Percentiles rank a stretch among this genome's conserved stretches.
Evolutionary conservation across 2,329 filamentous ascomycete genomes (phyloP).

Genomic region (Epicoccum nigrum): DNA sequence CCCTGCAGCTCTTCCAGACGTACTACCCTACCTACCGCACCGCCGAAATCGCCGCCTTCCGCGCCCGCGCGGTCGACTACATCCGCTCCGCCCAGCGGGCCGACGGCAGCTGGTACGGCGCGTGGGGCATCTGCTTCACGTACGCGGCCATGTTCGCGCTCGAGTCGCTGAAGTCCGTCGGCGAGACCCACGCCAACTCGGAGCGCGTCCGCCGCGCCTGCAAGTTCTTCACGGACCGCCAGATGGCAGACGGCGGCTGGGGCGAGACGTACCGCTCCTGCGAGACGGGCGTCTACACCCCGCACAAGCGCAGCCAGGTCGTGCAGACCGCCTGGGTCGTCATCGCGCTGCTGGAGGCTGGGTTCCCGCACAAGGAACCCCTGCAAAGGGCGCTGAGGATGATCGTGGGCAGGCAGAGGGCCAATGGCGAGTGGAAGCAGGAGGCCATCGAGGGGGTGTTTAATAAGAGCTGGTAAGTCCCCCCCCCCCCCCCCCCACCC

Average conservation of each 20-base stretch:
- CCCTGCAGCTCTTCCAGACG: constrained; percentile 79
- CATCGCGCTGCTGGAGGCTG: constrained; percentile 81
- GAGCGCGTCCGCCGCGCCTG: constrained; percentile 75
- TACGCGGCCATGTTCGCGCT: constrained; percentile 97
- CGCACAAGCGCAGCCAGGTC: constrained; percentile 83
- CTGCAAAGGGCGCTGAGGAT: constrained; percentile 77
- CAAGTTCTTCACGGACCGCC: constrained; percentile 82
- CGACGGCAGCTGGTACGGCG: constrained; percentile 97
- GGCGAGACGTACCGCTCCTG: constrained; percentile 92
- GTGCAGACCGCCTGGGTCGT: constrained; percentile 93
- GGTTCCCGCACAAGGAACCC: constrained; percentile 75
- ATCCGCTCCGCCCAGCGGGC: constrained; percentile 78
- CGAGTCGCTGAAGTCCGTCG: constrained; percentile 80
- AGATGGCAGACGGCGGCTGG: constrained; percentile 91
- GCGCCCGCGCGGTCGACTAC: constrained; percentile 76
- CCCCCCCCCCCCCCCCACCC: too few species aligned
- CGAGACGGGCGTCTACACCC: constrained; percentile 75
- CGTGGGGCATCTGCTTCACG: constrained; percentile 97
- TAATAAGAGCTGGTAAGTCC: constrained; percentile 86
- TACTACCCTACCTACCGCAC: constrained; percentile 81
- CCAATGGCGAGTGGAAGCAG: constrained; percentile 92
- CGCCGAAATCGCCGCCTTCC: constrained; percentile 75
- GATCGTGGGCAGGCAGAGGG: constrained; percentile 82
- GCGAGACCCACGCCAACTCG: constrained; percentile 80
- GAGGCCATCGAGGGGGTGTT: constrained; percentile 98